These are phyloP conservation scores for Cryptococcus jaspeensis DNA, from an alignment of 1,284 basidiomycete genomes.

Conservation along the genomic window DNA sequence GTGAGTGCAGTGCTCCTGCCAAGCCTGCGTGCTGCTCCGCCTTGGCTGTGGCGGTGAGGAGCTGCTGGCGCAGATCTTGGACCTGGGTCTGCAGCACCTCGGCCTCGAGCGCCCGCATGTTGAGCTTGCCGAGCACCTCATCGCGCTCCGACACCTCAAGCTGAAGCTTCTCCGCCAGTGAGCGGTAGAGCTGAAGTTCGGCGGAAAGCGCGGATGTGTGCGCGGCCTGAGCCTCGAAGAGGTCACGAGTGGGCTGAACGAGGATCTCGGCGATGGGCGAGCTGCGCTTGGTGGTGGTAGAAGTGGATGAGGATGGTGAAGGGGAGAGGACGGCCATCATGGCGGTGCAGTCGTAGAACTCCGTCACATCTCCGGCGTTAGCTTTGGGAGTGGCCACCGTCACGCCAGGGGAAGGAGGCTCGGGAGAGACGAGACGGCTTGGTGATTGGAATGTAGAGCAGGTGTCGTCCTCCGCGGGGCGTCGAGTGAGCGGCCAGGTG, in stretches of 20 bases:
- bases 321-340: slow-evolving; percentile 16
- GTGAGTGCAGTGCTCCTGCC: not conserved
- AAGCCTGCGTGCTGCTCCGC: not conserved
- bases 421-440: not conserved
- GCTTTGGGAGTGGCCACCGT: not conserved
- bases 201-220: slow-evolving; percentile 28
- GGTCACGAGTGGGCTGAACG: slow-evolving; percentile 25
- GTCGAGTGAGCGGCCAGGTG: slow-evolving; percentile 32
- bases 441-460: slow-evolving; percentile 30
- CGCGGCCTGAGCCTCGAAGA: slow-evolving; percentile 34
- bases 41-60: slow-evolving; percentile 5
- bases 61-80: slow-evolving; percentile 15
- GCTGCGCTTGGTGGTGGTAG: not conserved
- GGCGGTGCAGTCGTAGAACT: slow-evolving; percentile 35
- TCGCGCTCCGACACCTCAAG: slow-evolving; percentile 37
- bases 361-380: slow-evolving; percentile 23
- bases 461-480: slow-evolving; percentile 10
- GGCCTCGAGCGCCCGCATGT: slow-evolving; percentile 27
- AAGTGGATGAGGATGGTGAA: slow-evolving; percentile 7
- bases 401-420: not conserved
- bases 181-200: slow-evolving; percentile 32
- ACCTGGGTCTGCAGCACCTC: slow-evolving; percentile 27
- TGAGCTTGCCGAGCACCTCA: slow-evolving; percentile 28
- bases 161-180: slow-evolving; percentile 27
- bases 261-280: slow-evolving; percentile 11